Conservation (phyloP, 148 eudicot species). For the Vaccinium darrowii region DNA sequence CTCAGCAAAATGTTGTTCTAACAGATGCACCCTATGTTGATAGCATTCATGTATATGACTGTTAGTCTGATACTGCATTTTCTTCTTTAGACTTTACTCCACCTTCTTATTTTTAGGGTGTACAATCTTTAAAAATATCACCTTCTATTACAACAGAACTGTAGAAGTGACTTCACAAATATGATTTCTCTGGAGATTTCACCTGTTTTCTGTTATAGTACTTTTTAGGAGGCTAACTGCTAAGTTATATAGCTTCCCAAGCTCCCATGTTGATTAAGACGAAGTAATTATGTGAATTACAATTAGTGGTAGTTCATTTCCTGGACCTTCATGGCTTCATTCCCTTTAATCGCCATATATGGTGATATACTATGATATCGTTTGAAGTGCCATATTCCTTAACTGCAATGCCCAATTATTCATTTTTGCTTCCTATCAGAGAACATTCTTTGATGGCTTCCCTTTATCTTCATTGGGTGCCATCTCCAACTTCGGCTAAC, state of each 20-base stretch:
- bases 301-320: neutral
- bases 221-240: neutral
- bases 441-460: conserved; percentile 4
- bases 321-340: neutral
- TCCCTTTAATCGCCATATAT: neutral
- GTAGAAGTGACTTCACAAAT: neutral
- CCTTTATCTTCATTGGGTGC: neutral
- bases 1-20: neutral
- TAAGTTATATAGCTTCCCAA: neutral
- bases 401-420: neutral
- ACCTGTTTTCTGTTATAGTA: neutral
- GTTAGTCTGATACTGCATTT: conserved; percentile 1
- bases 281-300: neutral
- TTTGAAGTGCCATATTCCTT: neutral
- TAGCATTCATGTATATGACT: conserved; percentile 2
- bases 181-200: neutral
- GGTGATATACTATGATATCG: neutral
- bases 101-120: neutral
- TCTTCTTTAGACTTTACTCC: neutral
- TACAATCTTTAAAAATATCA: neutral
- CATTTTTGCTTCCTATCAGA: neutral
- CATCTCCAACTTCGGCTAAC: neutral
- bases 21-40: neutral
- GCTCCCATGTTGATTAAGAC: neutral
- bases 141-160: neutral